A percentile compares a stretch with the other conserved stretches of the same genome.
These are phyloP conservation scores for Inosperma sp. DNA, from an alignment of 768 basidiomycete genomes.

Conservation along the genomic window DNA sequence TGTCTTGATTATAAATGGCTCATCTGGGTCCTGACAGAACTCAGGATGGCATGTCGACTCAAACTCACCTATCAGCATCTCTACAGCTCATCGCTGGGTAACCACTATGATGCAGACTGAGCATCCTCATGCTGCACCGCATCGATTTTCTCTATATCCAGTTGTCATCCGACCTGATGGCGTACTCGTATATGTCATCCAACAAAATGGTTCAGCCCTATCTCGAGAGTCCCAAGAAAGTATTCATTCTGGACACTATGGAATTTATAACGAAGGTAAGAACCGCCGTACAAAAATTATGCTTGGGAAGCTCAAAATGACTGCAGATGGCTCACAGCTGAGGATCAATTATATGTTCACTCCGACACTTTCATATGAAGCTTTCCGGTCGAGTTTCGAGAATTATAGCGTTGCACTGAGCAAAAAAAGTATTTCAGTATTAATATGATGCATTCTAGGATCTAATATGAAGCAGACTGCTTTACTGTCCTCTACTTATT, in stretches of 20 bases:
- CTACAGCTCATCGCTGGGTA: neutral
- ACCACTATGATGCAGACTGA: neutral
- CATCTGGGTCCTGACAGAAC: neutral
- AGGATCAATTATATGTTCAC: too few species aligned
- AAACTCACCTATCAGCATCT: neutral
- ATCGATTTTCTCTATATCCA: neutral
- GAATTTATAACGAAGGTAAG: neutral
- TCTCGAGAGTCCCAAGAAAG: neutral
- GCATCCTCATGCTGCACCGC: neutral
- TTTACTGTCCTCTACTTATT: too few species aligned
- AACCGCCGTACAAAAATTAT: neutral
- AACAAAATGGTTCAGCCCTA: neutral
- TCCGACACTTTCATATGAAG: too few species aligned
- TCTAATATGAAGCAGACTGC: too few species aligned
- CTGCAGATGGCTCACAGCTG: too few species aligned
- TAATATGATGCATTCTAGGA: too few species aligned
- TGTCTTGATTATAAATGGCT: neutral
- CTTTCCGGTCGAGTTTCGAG: too few species aligned
- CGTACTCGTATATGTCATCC: neutral
- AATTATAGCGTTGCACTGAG: too few species aligned
- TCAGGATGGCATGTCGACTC: neutral
- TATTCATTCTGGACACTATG: conserved; percentile 1
- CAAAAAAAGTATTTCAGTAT: too few species aligned
- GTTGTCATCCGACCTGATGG: neutral
- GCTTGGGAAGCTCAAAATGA: neutral